phyloP scores from a whole-genome alignment of 352 stramenopile genomes.

The Phytopythium sindhum region DNA sequence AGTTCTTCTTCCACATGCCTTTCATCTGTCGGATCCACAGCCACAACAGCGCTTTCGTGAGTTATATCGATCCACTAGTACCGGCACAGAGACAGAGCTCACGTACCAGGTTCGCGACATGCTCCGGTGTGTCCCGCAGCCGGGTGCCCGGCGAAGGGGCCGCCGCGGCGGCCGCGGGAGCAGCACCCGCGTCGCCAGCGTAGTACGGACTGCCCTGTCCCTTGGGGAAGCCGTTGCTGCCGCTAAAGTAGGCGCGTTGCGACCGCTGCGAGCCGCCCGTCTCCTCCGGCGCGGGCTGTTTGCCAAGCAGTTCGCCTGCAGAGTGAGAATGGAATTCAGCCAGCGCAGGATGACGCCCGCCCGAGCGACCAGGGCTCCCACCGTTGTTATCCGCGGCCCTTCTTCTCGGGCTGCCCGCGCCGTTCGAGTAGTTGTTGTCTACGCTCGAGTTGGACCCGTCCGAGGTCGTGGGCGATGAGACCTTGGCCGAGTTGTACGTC shows the following conservation, averaged over 20 bases:
- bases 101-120: conserved; percentile 50
- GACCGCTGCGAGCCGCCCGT: conserved; percentile 22
- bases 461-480: conserved; percentile 66
- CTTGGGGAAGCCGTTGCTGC: conserved; percentile 29
- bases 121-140: conserved; percentile 39
- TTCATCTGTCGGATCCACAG: conserved; percentile 48
- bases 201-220: conserved; percentile 40
- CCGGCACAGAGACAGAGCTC: not conserved
- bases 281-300: conserved; percentile 27
- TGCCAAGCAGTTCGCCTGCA: conserved; percentile 31
- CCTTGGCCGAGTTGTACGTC: conserved; percentile 56
- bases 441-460: conserved; percentile 74
- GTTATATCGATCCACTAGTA: not conserved
- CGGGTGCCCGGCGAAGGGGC: conserved; percentile 24
- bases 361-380: conserved; percentile 37
- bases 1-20: conserved; percentile 85
- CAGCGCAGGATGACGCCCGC: conserved; percentile 18
- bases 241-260: conserved; percentile 18
- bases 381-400: conserved; percentile 35
- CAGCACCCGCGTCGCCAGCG: conserved; percentile 13
- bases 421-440: conserved; percentile 68
- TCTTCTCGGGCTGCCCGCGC: conserved; percentile 25
- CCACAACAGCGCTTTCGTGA: not conserved
- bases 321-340: conserved; percentile 44
- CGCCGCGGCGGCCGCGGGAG: conserved; percentile 19